Percentiles rank a stretch among this genome's conserved stretches.
phyloP scores from a whole-genome alignment of 129 eudicot species.

The Pulicaria dysenterica region DNA sequence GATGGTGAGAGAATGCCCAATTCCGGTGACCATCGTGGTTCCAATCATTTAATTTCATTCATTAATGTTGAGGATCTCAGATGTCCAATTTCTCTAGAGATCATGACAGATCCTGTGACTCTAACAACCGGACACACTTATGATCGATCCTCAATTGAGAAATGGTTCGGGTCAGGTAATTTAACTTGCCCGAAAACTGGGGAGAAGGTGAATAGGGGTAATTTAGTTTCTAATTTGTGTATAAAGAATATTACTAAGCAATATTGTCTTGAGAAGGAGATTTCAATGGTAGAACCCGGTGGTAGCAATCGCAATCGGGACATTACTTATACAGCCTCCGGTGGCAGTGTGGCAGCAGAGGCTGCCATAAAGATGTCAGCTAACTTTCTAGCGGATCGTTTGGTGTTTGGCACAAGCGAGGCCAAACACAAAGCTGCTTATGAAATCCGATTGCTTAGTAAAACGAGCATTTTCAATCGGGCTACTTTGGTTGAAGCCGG shows the following conservation, averaged over 20 bases:
- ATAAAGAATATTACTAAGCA: conserved; percentile 48
- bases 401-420: conserved; percentile 43
- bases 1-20: conserved; percentile 18
- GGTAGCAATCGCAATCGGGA: conserved; percentile 30
- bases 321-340: conserved; percentile 1
- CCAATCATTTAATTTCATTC: conserved; percentile 21
- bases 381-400: conserved; percentile 45
- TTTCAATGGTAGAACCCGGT: conserved; percentile 29
- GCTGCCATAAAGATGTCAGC: conserved; percentile 53
- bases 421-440: conserved; percentile 66
- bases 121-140: conserved; percentile 85
- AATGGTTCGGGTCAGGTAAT: conserved; percentile 78
- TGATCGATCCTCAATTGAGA: conserved; percentile 62
- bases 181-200: conserved; percentile 89
- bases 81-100: conserved; percentile 84
- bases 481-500: conserved; percentile 87
- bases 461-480: conserved; percentile 72
- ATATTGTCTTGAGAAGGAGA: conserved; percentile 53
- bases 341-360: conserved; percentile 59
- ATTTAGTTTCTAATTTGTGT: conserved; percentile 68
- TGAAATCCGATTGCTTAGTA: conserved; percentile 74
- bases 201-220: conserved; percentile 46
- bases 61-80: conserved; percentile 69
- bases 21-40: not conserved
- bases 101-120: conserved; percentile 86